Evolutionary conservation across 768 basidiomycete genomes (phyloP).

Genomic region (Leccinum imitatum): DNA sequence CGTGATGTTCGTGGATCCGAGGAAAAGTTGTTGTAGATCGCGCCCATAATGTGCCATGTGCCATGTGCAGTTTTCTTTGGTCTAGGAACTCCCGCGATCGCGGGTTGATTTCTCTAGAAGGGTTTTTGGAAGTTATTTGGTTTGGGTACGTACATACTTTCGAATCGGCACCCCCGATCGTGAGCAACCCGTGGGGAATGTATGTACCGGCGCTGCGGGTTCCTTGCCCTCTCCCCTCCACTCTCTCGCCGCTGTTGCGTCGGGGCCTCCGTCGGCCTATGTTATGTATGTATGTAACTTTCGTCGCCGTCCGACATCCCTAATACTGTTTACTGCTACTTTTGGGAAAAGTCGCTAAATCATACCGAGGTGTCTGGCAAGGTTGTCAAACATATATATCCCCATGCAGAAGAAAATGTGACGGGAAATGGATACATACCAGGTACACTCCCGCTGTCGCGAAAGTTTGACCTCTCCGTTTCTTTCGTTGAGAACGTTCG

Average conservation of each 20-base stretch:
- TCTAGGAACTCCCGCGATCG: neutral
- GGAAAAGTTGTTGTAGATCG: too few species aligned
- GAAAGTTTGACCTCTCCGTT: neutral
- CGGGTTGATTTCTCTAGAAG: neutral
- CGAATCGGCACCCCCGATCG: neutral
- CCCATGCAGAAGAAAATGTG: neutral
- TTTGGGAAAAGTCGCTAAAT: neutral
- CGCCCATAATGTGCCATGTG: too few species aligned
- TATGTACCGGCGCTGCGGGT: neutral
- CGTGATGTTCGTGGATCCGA: neutral
- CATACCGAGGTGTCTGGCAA: neutral
- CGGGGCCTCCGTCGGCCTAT: neutral
- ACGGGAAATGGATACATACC: neutral
- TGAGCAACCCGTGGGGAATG: neutral
- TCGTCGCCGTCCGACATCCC: neutral
- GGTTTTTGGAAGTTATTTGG: too few species aligned
- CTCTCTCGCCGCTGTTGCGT: neutral
- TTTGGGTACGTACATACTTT: neutral
- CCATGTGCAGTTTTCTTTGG: neutral
- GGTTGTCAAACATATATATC: neutral
- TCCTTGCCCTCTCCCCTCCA: neutral
- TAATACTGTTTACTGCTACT: neutral
- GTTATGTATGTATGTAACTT: neutral
- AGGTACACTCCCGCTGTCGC: neutral
- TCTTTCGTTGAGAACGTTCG: neutral